Evolutionary conservation across 345 rosid genomes (phyloP), one percentile per base, ranked within the genome.

Genomic region (Nasturtium officinale): DNA sequence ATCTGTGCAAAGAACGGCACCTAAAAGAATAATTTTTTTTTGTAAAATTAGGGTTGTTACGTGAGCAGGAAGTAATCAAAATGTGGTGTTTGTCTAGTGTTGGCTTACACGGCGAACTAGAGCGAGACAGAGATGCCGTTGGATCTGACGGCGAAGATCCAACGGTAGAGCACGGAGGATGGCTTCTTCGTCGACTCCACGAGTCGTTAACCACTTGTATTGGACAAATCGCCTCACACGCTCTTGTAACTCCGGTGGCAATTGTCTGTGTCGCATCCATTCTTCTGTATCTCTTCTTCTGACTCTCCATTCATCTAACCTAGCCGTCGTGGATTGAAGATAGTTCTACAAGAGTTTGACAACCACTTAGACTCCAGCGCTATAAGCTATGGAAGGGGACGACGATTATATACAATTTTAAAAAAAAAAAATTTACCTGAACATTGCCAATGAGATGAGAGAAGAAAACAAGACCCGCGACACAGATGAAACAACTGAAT

Each of bases 201-300:
- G 84, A 3, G 92, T 90, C 25, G 92, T 87, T 45, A 87, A 65
- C 95, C 96, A 92, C 80, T 90, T 87, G 80, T 85, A 87, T 47
- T 92, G 96, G 60, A 88, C 90, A 35, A 88, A 92, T 9, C 83
- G 85, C 69, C 96, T 89, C 10, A 90, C 90, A 25, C 98, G 89
- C 42, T 88, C 92, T 71, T 87, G 92, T 63, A 90, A 71, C 47
- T 90, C 89, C 9, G 73, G 78, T 32, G 98, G 98, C 77, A 92
- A 80, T 50, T 87, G 98, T 5, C 98, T 86, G 63, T 90, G 98
- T 79, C 91, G 86, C 95, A 92, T 92, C 98, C 98, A 92, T 78
- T 92, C 98, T 73, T 92, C 98, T 7, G 96, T 90, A 67, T 92
- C 98, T 79, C 91, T 88, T 76, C 96, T 75, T 67, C 81, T 78